Conservation (phyloP, 352 stramenopile genomes). For the Phytopythium delawarense region DNA sequence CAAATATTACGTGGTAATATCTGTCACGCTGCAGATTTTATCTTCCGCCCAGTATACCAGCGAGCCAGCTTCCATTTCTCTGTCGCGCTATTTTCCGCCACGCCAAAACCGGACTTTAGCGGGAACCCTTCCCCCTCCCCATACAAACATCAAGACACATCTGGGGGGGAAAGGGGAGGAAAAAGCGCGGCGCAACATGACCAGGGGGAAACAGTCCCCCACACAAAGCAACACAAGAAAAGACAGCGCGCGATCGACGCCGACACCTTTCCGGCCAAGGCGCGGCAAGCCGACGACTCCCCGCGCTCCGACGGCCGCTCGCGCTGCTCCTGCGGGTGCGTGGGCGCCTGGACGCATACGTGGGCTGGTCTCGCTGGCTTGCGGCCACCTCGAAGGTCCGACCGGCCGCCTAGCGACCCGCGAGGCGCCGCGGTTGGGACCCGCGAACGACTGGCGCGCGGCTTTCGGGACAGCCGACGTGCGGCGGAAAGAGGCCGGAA, state of each 20-base stretch:
- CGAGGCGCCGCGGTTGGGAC: neutral
- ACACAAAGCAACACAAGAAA: slow-evolving; percentile 3
- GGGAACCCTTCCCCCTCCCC: neutral
- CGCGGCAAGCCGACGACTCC: neutral
- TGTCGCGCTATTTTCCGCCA: neutral
- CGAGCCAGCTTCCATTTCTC: neutral
- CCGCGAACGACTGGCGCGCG: neutral
- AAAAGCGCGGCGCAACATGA: neutral
- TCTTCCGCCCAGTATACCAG: neutral
- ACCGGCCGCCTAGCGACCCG: neutral
- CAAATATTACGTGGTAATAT: too few species aligned
- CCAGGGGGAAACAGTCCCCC: neutral
- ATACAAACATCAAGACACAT: slow-evolving; percentile 1
- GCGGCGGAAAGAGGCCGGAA: neutral
- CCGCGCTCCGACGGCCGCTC: neutral
- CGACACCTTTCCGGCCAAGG: neutral
- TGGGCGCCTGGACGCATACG: too few species aligned
- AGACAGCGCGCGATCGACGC: neutral
- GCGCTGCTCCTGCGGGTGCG: neutral
- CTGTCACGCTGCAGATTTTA: too few species aligned
- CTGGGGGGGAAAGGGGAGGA: neutral
- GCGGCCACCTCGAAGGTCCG: neutral
- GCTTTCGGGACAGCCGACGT: neutral
- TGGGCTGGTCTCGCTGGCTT: too few species aligned
- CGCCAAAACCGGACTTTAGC: slow-evolving; percentile 2